A percentile compares a stretch with the other conserved stretches of the same genome.
These are phyloP conservation scores for Citrus sinensis DNA, from an alignment of 345 rosid species.

Conservation along the genomic window DVS_A1.0 CM039169.1:2168501-2169000, in stretches of 20 bases:
- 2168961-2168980: no score
- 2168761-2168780: constrained; percentile 38
- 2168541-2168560: no score
- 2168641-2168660: neutral
- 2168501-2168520: neutral
- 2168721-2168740: constrained; percentile 75
- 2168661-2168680: constrained; percentile 86
- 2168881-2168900: neutral
- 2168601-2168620: no score
- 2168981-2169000: no score
- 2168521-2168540: no score
- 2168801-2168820: neutral
- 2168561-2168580: no score
- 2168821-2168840: neutral
- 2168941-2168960: neutral
- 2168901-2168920: neutral
- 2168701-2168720: constrained; percentile 80
- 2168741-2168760: constrained; percentile 52
- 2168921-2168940: neutral
- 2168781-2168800: neutral
- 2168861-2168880: neutral
- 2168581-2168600: no score
- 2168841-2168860: neutral
- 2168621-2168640: no score
- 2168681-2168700: constrained; percentile 66